Evolutionary conservation across 2,329 filamentous ascomycete genomes (phyloP).

Genomic region (Neonectria magnoliae): DNA sequence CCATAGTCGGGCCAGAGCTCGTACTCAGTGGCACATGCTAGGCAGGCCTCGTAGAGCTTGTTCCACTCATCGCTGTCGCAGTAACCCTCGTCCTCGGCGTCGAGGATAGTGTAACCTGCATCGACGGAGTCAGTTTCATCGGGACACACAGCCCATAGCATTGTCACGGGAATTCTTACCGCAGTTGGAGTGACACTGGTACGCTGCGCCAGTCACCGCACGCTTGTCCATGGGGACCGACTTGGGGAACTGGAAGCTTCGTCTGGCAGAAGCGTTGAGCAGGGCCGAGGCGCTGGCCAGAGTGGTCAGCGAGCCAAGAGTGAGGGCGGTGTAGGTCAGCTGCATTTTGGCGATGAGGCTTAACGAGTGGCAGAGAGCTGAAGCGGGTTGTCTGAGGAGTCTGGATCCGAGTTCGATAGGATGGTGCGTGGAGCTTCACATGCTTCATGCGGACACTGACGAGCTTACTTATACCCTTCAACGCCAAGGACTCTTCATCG

Average conservation of each 20-base stretch:
- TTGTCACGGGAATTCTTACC: conserved; percentile 48
- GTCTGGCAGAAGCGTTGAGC: conserved; percentile 25
- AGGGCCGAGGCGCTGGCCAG: conserved; percentile 34
- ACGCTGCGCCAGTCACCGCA: conserved; percentile 52
- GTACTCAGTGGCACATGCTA: conserved; percentile 54
- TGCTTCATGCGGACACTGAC: conserved; percentile 1
- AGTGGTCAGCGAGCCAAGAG: conserved; percentile 44
- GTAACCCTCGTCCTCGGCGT: conserved; percentile 40
- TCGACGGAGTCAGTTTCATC: background rate
- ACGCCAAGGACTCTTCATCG: background rate
- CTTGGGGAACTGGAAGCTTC: conserved; percentile 43
- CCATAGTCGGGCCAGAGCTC: conserved; percentile 59
- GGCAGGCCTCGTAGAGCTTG: conserved; percentile 54
- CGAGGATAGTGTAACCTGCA: conserved; percentile 45
- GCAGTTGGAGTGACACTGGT: conserved; percentile 62
- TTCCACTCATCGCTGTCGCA: conserved; percentile 52
- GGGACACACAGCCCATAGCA: no score
- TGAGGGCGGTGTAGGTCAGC: conserved; percentile 38
- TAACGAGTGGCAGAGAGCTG: conserved; percentile 23
- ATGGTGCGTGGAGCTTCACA: conserved; percentile 17
- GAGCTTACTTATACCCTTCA: conserved; percentile 38
- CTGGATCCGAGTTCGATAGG: conserved; percentile 6
- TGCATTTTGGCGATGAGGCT: conserved; percentile 41
- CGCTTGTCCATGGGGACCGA: conserved; percentile 51
- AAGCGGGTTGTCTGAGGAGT: background rate